Percentiles rank a stretch among this genome's conserved stretches.
Evolutionary conservation across 2,329 filamentous ascomycete species (phyloP).

Genomic region (Pyrenophora graminea): DNA sequence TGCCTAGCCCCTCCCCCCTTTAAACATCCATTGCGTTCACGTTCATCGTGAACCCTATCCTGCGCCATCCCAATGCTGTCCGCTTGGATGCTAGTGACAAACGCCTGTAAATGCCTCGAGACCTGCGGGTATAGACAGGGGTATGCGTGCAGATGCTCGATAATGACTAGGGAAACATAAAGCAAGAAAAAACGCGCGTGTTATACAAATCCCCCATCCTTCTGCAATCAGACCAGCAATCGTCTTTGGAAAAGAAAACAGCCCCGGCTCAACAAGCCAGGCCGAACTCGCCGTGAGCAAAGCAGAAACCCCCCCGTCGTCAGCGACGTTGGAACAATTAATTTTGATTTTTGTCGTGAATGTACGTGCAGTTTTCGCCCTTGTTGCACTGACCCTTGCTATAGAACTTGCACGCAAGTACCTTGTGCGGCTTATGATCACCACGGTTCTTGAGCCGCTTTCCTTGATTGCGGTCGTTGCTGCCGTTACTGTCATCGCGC

Average conservation of each 20-base stretch:
- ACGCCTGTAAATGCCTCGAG: slow-evolving; percentile 28
- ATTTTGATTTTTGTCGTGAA: slow-evolving; percentile 58
- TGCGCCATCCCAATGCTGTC: slow-evolving; percentile 28
- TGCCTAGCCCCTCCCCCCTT: background rate
- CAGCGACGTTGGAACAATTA: background rate
- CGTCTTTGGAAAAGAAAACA: background rate
- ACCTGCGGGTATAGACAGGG: slow-evolving; percentile 6
- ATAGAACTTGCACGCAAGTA: slow-evolving; percentile 68
- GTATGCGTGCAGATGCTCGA: slow-evolving; percentile 29
- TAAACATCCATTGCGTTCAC: background rate
- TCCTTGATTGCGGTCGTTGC: slow-evolving; percentile 56
- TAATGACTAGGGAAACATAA: slow-evolving; percentile 10
- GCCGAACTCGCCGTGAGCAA: slow-evolving; percentile 5
- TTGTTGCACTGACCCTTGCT: slow-evolving; percentile 72
- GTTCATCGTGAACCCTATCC: slow-evolving; percentile 4
- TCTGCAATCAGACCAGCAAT: background rate
- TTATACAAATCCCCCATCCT: slow-evolving; percentile 8
- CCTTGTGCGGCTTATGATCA: slow-evolving; percentile 42
- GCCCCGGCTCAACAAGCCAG: background rate
- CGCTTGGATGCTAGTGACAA: slow-evolving; percentile 14
- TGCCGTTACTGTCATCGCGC: slow-evolving; percentile 38
- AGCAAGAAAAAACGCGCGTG: slow-evolving; percentile 1
- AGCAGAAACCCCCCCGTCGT: no score
- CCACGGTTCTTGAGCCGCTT: slow-evolving; percentile 43
- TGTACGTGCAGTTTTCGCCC: slow-evolving; percentile 74